Base-by-base conservation (phyloP, 306 rosid genomes). In the Mimosa pudica region DNA sequence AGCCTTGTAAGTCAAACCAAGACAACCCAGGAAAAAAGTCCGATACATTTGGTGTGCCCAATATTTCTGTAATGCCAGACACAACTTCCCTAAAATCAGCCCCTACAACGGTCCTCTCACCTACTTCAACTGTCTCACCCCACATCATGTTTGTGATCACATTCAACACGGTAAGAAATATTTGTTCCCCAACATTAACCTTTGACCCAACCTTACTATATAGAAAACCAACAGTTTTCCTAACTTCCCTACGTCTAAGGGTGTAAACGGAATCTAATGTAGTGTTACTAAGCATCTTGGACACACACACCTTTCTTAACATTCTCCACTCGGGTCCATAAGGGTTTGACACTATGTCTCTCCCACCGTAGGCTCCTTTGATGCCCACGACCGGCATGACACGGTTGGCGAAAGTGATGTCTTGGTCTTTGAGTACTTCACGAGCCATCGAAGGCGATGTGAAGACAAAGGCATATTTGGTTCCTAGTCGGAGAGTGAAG, bases 251-350 rank as follows among this genome's bases (percentile, higher is more conserved):
- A 1, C 93, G 89, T 0, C 98, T 93, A 10, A 86, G 89, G 0
- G 52, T 82, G 69, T 92, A 90, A 1, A 91, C 90, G 1, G 92
- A 87, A 65, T 92, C 93, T 6, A 88, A 70, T 5, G 85, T 83
- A 2, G 73, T 61, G 78, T 89, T 86, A 68, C 91, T 87, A 5
- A 91, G 91, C 98, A 91, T 92, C 83, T 92, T 94, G 3, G 78
- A 9, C 8, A 84, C 87, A 44, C 89, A 85, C 0, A 92, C 89
- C 76, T 89, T 94, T 44, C 98, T 65, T 78, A 92, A 52, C 97
- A 87, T 92, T 60, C 97, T 80, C 98, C 98, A 94, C 58, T 94
- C 91, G 0, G 89, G 74, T 3, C 97, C 97, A 44, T 92, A 89
- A 3, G 89, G 97, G 1, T 58, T 89, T 93, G 92, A 94, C 0